These are phyloP conservation scores for Arxiozyma slooffiae DNA, from an alignment of 1,139 yeast genomes.

Conservation along the genomic window DNA sequence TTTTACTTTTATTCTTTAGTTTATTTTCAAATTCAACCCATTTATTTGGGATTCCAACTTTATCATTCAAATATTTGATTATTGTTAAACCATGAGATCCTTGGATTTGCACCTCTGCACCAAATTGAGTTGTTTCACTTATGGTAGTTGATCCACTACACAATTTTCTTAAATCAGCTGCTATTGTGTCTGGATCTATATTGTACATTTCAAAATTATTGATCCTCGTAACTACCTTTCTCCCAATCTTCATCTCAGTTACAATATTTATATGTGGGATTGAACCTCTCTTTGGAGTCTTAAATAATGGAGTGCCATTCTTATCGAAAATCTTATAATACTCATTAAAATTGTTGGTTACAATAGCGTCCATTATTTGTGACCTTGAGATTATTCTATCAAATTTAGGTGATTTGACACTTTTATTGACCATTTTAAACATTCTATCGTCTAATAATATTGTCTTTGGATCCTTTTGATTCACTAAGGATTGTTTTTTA, in stretches of 20 bases:
- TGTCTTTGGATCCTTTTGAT: conserved; percentile 39
- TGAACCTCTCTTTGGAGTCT: conserved; percentile 47
- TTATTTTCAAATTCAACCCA: conserved; percentile 64
- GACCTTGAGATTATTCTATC: conserved; percentile 39
- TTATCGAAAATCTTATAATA: conserved; percentile 49
- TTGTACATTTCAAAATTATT: conserved; percentile 59
- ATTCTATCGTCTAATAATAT: conserved; percentile 47
- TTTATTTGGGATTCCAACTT: conserved; percentile 52
- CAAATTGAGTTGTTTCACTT: conserved; percentile 39
- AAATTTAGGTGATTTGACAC: conserved; percentile 13
- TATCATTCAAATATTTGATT: conserved; percentile 46
- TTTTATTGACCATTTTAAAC: conserved; percentile 23
- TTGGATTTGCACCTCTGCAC: conserved; percentile 70
- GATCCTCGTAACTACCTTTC: conserved; percentile 69
- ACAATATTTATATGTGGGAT: conserved; percentile 58
- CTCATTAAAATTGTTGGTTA: conserved; percentile 44
- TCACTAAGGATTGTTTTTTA: conserved; percentile 41
- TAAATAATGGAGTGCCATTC: conserved; percentile 32
- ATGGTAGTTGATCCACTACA: conserved; percentile 88
- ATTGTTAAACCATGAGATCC: conserved; percentile 75
- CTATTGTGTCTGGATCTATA: conserved; percentile 54
- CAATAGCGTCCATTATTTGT: conserved; percentile 40
- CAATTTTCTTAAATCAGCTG: conserved; percentile 59
- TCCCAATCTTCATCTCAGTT: conserved; percentile 72
- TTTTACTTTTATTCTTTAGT: conserved; percentile 45